These are phyloP conservation scores for Phytophthora pinifolia DNA, from an alignment of 352 stramenopile species.

Conservation along the genomic window DNA sequence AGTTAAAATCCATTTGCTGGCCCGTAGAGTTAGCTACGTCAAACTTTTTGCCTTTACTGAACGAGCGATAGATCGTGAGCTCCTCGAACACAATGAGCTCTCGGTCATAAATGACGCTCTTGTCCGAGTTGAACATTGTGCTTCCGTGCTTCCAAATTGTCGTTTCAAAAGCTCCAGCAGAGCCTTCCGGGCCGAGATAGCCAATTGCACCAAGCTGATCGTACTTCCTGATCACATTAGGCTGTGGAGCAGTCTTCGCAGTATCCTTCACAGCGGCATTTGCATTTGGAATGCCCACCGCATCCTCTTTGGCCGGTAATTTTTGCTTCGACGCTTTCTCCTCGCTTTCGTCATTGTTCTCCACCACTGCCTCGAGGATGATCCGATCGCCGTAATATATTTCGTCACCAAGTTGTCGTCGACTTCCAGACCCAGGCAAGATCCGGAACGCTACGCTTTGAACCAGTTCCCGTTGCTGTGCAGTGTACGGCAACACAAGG, in stretches of 20 bases:
- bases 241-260: constrained; percentile 15
- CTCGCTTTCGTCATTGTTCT: constrained; percentile 15
- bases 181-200: constrained; percentile 80
- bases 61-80: constrained; percentile 79
- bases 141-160: constrained; percentile 84
- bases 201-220: constrained; percentile 76
- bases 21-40: constrained; percentile 22
- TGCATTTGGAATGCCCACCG: constrained; percentile 3
- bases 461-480: constrained; percentile 67
- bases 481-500: constrained; percentile 72
- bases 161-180: constrained; percentile 73
- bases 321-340: constrained; percentile 20
- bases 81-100: constrained; percentile 82
- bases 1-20: constrained; percentile 53
- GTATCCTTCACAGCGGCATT: constrained; percentile 10
- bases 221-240: constrained; percentile 67
- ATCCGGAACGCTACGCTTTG: constrained; percentile 77
- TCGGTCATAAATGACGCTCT: constrained; percentile 72
- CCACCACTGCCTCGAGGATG: constrained; percentile 55
- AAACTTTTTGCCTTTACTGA: constrained; percentile 61
- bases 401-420: constrained; percentile 54
- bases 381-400: constrained; percentile 84
- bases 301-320: constrained; percentile 21
- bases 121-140: constrained; percentile 83
- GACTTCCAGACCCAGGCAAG: constrained; percentile 56